Percentiles rank a stretch among this genome's conserved stretches.
Conservation (phyloP, 257 asterid genomes). For the Scutellaria baicalensis region DNA sequence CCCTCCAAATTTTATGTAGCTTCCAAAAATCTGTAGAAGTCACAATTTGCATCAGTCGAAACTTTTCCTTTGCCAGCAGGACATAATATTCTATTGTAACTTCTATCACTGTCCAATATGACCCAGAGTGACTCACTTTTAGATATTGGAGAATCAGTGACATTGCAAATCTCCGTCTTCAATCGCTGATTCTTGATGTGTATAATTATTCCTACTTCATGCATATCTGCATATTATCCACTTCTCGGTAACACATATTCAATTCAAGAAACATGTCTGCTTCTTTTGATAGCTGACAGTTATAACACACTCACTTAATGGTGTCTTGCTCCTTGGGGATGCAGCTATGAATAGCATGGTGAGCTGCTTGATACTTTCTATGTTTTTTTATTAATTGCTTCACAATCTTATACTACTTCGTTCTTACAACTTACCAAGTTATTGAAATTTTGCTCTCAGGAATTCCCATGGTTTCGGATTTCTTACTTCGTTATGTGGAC, state of each 20-base stretch:
- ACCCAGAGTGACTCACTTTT: background rate
- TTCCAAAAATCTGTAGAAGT: background rate
- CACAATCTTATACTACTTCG: background rate
- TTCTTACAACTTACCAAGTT: background rate
- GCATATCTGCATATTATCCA: background rate
- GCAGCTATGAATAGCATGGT: constrained; percentile 78
- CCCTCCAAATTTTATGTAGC: background rate
- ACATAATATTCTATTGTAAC: background rate
- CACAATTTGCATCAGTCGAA: background rate
- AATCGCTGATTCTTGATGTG: background rate
- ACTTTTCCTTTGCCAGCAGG: background rate
- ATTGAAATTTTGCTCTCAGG: constrained; percentile 36
- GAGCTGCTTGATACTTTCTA: constrained; percentile 23
- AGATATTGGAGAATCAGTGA: background rate
- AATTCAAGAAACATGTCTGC: constrained; percentile 9
- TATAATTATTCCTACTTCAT: background rate
- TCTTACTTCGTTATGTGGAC: constrained; percentile 73
- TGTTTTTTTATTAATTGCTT: constrained; percentile 2
- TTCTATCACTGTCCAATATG: background rate
- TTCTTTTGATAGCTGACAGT: constrained; percentile 64
- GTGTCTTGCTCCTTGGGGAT: constrained; percentile 71
- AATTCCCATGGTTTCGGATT: constrained; percentile 75
- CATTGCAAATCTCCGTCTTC: background rate
- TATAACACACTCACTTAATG: constrained; percentile 73
- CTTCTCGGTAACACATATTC: background rate